These are phyloP conservation scores for Monosporascus sp. DNA, from an alignment of 2,329 filamentous ascomycete genomes.

Conservation along the genomic window DNA sequence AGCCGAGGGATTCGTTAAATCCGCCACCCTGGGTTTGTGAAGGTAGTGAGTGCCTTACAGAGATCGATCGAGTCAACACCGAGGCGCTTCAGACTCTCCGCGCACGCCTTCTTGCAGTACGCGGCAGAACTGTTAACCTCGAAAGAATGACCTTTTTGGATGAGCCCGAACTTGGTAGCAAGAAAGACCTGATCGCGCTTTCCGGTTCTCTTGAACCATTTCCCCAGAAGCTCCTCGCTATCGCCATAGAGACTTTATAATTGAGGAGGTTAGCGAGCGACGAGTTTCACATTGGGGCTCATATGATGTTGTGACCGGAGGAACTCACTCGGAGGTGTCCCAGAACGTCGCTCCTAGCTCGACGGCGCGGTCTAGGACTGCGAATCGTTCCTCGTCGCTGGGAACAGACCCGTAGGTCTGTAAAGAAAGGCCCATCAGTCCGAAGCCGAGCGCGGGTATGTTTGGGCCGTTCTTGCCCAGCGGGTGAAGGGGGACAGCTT, in stretches of 20 bases:
- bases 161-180: constrained; percentile 44
- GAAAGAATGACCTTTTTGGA: constrained; percentile 13
- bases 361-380: constrained; percentile 38
- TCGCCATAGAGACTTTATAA: constrained; percentile 34
- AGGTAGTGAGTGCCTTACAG: constrained; percentile 15
- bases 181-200: constrained; percentile 45
- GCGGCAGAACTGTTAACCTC: constrained; percentile 31
- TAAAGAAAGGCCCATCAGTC: constrained; percentile 16
- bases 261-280: constrained; percentile 1
- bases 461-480: constrained; percentile 17
- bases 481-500: constrained; percentile 8
- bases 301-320: neutral
- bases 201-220: constrained; percentile 40
- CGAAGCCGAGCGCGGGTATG: constrained; percentile 16
- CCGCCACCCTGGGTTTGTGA: neutral
- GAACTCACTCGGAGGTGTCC: constrained; percentile 32
- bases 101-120: constrained; percentile 36
- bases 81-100: constrained; percentile 34
- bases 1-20: neutral
- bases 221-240: constrained; percentile 41
- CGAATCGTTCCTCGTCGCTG: constrained; percentile 36
- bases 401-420: constrained; percentile 6
- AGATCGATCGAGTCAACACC: constrained; percentile 40
- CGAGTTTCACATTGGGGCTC: neutral
- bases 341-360: constrained; percentile 37